Conservation (phyloP, 2,329 filamentous ascomycete genomes). For the Ophiostoma piceae region DNA sequence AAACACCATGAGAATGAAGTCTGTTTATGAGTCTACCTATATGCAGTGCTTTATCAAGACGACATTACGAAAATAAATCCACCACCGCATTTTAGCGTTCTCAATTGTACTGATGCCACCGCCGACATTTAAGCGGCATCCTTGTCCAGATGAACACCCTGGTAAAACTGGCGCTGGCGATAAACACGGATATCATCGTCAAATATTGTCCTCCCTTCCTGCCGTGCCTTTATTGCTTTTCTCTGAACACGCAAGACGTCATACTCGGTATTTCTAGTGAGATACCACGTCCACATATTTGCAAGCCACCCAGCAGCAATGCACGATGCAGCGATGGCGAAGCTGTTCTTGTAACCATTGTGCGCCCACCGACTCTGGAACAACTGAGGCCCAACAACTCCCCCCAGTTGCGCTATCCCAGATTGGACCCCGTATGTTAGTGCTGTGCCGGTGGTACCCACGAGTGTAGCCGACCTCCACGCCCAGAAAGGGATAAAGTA, state of each 20-base stretch:
- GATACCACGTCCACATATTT: slow-evolving; percentile 30
- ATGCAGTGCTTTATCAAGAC: no score
- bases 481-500: slow-evolving; percentile 45
- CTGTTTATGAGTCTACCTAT: no score
- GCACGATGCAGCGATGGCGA: slow-evolving; percentile 29
- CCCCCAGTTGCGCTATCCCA: slow-evolving; percentile 41
- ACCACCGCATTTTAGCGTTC: no score
- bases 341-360: slow-evolving; percentile 33
- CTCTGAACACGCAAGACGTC: slow-evolving; percentile 29
- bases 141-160: slow-evolving; percentile 20
- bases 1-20: no score
- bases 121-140: not conserved
- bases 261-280: slow-evolving; percentile 30
- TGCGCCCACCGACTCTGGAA: slow-evolving; percentile 37
- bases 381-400: slow-evolving; percentile 35
- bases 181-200: slow-evolving; percentile 25
- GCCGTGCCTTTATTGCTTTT: slow-evolving; percentile 25
- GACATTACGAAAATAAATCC: no score
- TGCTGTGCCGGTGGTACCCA: slow-evolving; percentile 40
- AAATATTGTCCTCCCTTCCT: slow-evolving; percentile 21
- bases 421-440: slow-evolving; percentile 42
- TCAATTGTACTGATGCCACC: not conserved
- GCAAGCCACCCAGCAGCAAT: slow-evolving; percentile 30
- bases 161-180: slow-evolving; percentile 32
- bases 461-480: slow-evolving; percentile 32